phyloP scores from a whole-genome alignment of 2,329 filamentous ascomycete species.

The Hymenoscyphus fraxineus region DNA sequence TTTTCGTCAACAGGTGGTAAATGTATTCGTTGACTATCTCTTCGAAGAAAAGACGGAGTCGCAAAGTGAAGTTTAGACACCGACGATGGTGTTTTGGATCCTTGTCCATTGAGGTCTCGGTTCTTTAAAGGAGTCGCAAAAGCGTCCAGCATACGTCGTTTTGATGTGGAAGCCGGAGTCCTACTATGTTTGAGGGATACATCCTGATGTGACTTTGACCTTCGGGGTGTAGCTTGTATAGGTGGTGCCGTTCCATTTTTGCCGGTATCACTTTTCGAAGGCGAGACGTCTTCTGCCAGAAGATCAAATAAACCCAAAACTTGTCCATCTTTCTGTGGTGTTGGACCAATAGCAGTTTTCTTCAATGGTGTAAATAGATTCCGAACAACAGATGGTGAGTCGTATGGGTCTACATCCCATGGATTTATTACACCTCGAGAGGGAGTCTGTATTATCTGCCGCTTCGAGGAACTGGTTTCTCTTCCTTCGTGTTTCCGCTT shows the following conservation, averaged over 20 bases:
- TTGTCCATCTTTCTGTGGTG: conserved; percentile 73
- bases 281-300: conserved; percentile 49
- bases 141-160: conserved; percentile 56
- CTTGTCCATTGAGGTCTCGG: conserved; percentile 38
- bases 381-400: conserved; percentile 54
- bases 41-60: conserved; percentile 68
- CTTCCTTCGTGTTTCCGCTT: conserved; percentile 38
- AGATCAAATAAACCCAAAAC: conserved; percentile 76
- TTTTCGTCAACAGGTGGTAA: conserved; percentile 56
- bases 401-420: conserved; percentile 43
- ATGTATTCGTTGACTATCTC: conserved; percentile 41
- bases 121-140: conserved; percentile 64
- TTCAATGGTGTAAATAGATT: conserved; percentile 57
- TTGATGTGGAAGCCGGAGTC: conserved; percentile 53
- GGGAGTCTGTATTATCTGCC: conserved; percentile 39
- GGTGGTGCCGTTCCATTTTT: conserved; percentile 26
- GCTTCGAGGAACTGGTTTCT: conserved; percentile 49
- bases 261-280: conserved; percentile 24
- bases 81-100: conserved; percentile 45
- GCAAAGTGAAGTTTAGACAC: conserved; percentile 57
- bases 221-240: conserved; percentile 40
- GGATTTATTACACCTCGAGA: conserved; percentile 37
- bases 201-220: conserved; percentile 13
- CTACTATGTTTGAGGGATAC: conserved; percentile 25
- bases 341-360: conserved; percentile 67